A percentile compares a stretch with the other conserved stretches of the same genome.
These are phyloP conservation scores for Gaeumannomyces sp. DNA, from an alignment of 2,329 filamentous ascomycete genomes.

Conservation along the genomic window DNA sequence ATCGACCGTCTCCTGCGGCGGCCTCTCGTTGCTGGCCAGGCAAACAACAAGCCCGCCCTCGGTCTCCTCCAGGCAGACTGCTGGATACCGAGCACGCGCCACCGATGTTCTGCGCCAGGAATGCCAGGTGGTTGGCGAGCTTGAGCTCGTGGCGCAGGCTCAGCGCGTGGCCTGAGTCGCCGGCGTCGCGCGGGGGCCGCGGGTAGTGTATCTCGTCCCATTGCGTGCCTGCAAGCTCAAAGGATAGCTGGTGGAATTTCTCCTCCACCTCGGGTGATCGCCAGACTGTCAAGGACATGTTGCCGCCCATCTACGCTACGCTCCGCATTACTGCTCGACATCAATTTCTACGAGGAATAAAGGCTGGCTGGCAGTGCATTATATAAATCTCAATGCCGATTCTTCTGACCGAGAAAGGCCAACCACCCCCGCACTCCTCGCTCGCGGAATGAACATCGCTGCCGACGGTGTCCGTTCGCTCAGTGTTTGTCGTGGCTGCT, in stretches of 20 bases:
- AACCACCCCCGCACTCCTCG: neutral
- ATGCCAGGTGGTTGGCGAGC: constrained; percentile 8
- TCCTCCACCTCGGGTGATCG: neutral
- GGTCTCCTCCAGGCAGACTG: constrained; percentile 8
- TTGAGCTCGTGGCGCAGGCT: constrained; percentile 8
- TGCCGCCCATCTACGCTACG: neutral
- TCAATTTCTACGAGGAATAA: neutral
- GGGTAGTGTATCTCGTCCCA: neutral
- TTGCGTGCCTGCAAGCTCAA: neutral
- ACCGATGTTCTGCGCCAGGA: constrained; percentile 3
- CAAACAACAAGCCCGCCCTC: constrained; percentile 1
- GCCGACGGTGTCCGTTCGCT: neutral
- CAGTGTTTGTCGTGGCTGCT: neutral
- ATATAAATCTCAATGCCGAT: neutral
- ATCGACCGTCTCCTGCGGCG: neutral
- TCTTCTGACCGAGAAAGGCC: neutral
- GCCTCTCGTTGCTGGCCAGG: constrained; percentile 9
- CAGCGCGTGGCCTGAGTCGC: neutral
- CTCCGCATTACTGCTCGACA: neutral
- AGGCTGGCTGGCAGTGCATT: neutral
- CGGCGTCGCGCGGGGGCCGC: neutral
- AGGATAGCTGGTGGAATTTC: neutral
- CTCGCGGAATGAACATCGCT: too few species aligned
- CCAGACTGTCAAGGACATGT: neutral
- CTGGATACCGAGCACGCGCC: constrained; percentile 5